These are phyloP conservation scores for Diacronema lutheri DNA, from an alignment of 78 protist genomes.

Conservation along the genomic window DNA sequence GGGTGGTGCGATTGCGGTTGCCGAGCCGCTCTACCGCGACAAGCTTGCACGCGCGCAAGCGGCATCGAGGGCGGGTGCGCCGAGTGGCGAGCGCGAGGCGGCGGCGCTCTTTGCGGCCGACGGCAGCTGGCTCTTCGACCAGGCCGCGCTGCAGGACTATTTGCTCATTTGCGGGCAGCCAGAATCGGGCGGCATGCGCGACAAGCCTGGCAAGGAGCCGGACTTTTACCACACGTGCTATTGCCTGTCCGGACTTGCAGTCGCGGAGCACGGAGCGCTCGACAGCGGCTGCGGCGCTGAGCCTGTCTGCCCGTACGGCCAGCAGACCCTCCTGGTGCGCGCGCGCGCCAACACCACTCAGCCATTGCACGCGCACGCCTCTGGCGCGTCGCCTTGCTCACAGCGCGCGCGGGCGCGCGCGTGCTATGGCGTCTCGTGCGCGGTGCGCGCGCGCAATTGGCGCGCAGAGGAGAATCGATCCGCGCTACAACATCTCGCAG, in stretches of 20 bases:
- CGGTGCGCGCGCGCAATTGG: too few species aligned
- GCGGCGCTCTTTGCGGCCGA: background rate
- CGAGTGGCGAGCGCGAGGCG: background rate
- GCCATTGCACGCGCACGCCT: too few species aligned
- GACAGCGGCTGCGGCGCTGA: too few species aligned
- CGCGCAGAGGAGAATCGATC: too few species aligned
- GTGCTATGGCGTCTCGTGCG: too few species aligned
- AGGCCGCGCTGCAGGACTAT: constrained; percentile 70
- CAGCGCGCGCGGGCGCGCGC: too few species aligned
- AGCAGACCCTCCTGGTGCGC: too few species aligned
- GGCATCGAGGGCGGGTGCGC: background rate
- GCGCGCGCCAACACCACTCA: too few species aligned
- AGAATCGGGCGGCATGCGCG: constrained; percentile 73
- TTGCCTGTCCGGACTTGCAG: constrained; percentile 8
- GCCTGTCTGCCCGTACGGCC: too few species aligned
- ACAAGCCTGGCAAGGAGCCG: constrained; percentile 75
- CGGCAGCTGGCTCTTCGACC: constrained; percentile 32
- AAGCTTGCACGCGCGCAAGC: background rate
- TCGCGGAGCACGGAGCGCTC: background rate
- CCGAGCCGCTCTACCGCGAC: background rate
- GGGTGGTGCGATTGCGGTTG: constrained; percentile 57
- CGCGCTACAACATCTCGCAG: too few species aligned
- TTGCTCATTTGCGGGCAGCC: constrained; percentile 71
- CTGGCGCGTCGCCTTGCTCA: too few species aligned
- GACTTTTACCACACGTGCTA: constrained; percentile 95